Evolutionary conservation across 2,329 filamentous ascomycete species (phyloP).

Genomic region (Boeremia exigua): DNA sequence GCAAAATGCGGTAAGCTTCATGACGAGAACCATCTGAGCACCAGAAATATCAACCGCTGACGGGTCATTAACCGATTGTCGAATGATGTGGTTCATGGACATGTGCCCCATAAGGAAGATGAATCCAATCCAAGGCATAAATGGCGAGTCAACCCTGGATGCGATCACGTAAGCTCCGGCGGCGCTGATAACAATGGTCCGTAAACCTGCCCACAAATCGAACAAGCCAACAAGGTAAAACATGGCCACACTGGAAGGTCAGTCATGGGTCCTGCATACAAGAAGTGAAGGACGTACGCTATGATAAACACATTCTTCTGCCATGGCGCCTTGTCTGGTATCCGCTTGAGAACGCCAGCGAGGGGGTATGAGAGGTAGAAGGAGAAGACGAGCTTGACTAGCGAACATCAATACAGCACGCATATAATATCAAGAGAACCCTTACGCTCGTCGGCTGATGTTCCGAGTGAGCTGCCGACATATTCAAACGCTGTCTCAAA

Average conservation of each 20-base stretch:
- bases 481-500: slow-evolving; percentile 64
- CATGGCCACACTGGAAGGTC: slow-evolving; percentile 67
- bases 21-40: slow-evolving; percentile 96
- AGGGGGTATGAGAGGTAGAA: slow-evolving; percentile 93
- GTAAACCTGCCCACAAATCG: slow-evolving; percentile 84
- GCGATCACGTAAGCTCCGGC: slow-evolving; percentile 83
- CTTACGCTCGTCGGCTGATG: slow-evolving; percentile 70
- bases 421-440: slow-evolving; percentile 1
- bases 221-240: slow-evolving; percentile 96
- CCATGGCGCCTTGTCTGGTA: slow-evolving; percentile 83
- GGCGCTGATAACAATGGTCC: slow-evolving; percentile 80
- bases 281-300: slow-evolving; percentile 54
- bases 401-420: slow-evolving; percentile 20
- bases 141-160: slow-evolving; percentile 80
- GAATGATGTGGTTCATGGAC: slow-evolving; percentile 85
- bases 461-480: slow-evolving; percentile 62
- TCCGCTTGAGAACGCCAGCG: slow-evolving; percentile 83
- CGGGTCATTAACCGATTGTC: slow-evolving; percentile 73
- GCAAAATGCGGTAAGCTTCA: slow-evolving; percentile 96
- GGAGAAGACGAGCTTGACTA: slow-evolving; percentile 91
- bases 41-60: slow-evolving; percentile 81
- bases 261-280: background rate
- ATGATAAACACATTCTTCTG: slow-evolving; percentile 91
- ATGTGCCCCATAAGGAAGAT: slow-evolving; percentile 94
- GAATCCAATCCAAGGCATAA: slow-evolving; percentile 98